A percentile compares a stretch with the other conserved stretches of the same genome.
phyloP scores from a whole-genome alignment of 2,329 filamentous ascomycete genomes.

The Paramyrothecium roridum region DNA sequence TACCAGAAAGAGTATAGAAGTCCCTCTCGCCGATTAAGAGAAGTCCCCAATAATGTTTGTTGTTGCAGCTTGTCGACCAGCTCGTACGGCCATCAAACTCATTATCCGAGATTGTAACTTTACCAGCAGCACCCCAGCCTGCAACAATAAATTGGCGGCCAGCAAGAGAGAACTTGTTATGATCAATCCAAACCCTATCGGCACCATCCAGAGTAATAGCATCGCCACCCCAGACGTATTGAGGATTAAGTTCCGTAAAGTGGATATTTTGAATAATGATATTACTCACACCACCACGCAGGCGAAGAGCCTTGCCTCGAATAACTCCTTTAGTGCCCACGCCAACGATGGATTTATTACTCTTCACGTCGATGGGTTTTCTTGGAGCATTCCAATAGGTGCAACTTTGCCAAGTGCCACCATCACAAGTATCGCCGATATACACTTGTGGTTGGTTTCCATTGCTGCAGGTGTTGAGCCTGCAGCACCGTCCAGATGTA shows the following conservation, averaged over 20 bases:
- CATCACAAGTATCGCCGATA: conserved; percentile 13
- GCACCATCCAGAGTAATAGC: conserved; percentile 10
- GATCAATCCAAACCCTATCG: conserved; percentile 14
- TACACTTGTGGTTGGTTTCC: conserved; percentile 14
- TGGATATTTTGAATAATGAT: conserved; percentile 26
- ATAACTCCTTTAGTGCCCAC: conserved; percentile 33
- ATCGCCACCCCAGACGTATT: conserved; percentile 16
- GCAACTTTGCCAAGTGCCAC: conserved; percentile 1
- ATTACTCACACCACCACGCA: conserved; percentile 23
- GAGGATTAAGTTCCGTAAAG: conserved; percentile 11
- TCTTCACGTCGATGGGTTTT: conserved; percentile 20
- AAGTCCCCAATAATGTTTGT: conserved; percentile 41
- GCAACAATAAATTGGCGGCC: conserved; percentile 14
- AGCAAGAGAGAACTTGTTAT: conserved; percentile 12
- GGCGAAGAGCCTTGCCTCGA: conserved; percentile 35
- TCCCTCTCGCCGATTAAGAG: background rate
- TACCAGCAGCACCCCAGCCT: conserved; percentile 16
- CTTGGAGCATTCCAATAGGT: conserved; percentile 8
- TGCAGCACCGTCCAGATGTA: conserved; percentile 2
- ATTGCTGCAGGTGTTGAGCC: conserved; percentile 1
- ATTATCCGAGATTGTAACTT: conserved; percentile 43
- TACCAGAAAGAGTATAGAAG: background rate
- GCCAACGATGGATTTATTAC: conserved; percentile 38
- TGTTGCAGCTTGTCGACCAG: conserved; percentile 40
- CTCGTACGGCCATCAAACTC: conserved; percentile 39